Evolutionary conservation across 2,329 filamentous ascomycete genomes (phyloP), one percentile per base, ranked within the genome.

Genomic region (Tricladium varicosporioides): DNA sequence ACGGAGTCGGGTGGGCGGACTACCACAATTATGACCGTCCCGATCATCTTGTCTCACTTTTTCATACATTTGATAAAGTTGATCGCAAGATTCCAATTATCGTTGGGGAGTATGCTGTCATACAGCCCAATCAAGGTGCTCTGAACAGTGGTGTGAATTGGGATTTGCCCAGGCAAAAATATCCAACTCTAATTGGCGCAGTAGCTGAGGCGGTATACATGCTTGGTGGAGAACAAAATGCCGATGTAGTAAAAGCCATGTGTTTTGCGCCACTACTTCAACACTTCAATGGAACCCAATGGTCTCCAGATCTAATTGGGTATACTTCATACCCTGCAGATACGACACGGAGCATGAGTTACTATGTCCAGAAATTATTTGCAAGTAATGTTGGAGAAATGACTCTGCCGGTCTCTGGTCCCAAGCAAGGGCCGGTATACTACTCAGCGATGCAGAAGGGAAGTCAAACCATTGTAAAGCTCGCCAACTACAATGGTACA

Each of bases 261-360:
- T 65, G 67, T 4, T 75, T 74, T 57, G 72, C 73, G 5, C 72
- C 73, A 0, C 55, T 72, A 46, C 43, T 74, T 22, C 67, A 73
- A 60, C 69, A 74, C 51, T 72, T 55, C 67, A 68, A 47, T 65
- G 65, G 42, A 66, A 67, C n/a, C 60, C 70, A 63, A 40, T 62
- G 61, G 62, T 60, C 59, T 40, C 66, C 66, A 15, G 62, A 68
- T 43, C 32, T 67, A 44, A 56, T 68, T 27, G 63, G 57, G 5
- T 65, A 61, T 52, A 61, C 61, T 48, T 61, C 65, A 1, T 51
- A 63, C 36, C 65, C 66, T 5, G 45, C 45, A 7, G 47, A 63
- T 44, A 60, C 62, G 11, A 62, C 63, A 9, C 47, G 61, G 18
- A 63, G 60, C 32, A 57, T 60, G 9, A 66, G 63, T 27, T 68